Evolutionary conservation across 2,329 filamentous ascomycete genomes (phyloP).

Genomic region (Fusarium transvaalense): DNA sequence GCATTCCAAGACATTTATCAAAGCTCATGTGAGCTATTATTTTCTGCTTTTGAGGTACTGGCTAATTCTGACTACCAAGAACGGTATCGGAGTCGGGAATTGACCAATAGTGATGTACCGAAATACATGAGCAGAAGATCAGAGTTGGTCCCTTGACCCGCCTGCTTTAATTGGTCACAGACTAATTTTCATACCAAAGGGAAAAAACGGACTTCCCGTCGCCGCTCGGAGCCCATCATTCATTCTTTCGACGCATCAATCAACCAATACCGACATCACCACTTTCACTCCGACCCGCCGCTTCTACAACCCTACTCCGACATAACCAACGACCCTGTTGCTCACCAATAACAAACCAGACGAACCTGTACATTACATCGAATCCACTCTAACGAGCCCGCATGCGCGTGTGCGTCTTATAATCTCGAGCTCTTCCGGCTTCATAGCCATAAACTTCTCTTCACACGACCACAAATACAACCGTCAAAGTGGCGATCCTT

Average conservation of each 20-base stretch:
- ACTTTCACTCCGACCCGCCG: constrained; percentile 6
- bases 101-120: constrained; percentile 38
- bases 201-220: constrained; percentile 43
- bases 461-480: constrained; percentile 13
- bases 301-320: constrained; percentile 1
- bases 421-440: constrained; percentile 27
- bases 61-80: constrained; percentile 2
- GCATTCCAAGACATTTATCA: no score
- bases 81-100: constrained; percentile 21
- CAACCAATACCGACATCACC: constrained; percentile 29
- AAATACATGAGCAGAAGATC: constrained; percentile 5
- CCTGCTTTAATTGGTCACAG: constrained; percentile 38
- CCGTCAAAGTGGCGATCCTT: constrained; percentile 53
- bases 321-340: neutral
- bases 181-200: constrained; percentile 24
- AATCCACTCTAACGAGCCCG: neutral
- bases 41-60: neutral
- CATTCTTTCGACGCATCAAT: constrained; percentile 23
- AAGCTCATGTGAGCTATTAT: no score
- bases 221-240: constrained; percentile 22
- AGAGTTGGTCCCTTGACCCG: constrained; percentile 12
- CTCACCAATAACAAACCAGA: neutral
- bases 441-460: constrained; percentile 17
- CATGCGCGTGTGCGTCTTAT: constrained; percentile 24
- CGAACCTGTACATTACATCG: neutral